Base-by-base conservation (phyloP, 108 stramenopile species). In the Skeletonema potamos region DNA sequence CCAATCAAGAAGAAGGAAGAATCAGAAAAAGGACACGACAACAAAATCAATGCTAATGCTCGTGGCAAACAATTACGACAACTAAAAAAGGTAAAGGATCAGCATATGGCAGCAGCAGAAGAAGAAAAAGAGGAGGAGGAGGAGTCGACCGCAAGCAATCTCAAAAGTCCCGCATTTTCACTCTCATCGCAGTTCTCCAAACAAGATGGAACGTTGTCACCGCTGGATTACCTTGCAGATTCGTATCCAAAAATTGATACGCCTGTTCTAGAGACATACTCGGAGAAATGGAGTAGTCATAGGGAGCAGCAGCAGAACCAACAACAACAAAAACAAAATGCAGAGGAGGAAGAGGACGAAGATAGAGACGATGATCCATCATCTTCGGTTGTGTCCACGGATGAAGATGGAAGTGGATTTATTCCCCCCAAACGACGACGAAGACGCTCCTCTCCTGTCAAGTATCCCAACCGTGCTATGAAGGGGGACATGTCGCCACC, bases 361-460 rank as follows among this genome's bases (percentile, higher is more conserved):
- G 65, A 65, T 8, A 51, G 48, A 51, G 48, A 51, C 22, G 48
- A 51, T 22, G 65, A 71, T 66, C 51, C 64, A 57, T 71, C 65
- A 44, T 65, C 62, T 13, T 70, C 63, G 8, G 63, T 51, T 6
- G 39, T 65, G 24, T 65, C 70, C 22, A 48, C 70, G 22, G 48
- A 51, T 51, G 48, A 51, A 20, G 48, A 51, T 22, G 48, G 22
- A 22, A 51, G 48, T 20, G 22, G 20, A 5, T 51, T 51, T 51
- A 51, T 18, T 70, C 62, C 43, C 9, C 63, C 63, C 15, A 64
- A n/a, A 27, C 11, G 11, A 28, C 63, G 12, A 66, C 24, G 22
- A 22, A 66, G 7, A 60, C 56, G 28, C 6, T 15, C 59, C 56
- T 58, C 65, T 9, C 65, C 65, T 8, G 10, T 17, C 18, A 57